Evolutionary conservation across 495 filamentous ascomycete species (phyloP), one percentile per base, ranked within the genome.

Genomic region (Aspergillus haitiensis): DNA sequence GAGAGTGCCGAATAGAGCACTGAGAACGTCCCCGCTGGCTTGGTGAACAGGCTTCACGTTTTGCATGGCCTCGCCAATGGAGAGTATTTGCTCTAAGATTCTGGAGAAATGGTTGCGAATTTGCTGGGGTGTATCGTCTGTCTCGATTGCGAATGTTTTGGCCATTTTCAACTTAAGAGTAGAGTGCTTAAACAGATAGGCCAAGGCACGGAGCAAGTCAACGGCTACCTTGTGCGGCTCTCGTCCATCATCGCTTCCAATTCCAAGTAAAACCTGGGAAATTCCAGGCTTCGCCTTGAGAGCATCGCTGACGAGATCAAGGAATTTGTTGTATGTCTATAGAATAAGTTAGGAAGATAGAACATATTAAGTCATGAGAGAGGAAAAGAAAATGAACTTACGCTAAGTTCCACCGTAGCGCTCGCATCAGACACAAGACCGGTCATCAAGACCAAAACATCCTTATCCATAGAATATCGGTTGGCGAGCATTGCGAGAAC

Each of bases 1-100:
- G 46, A 96, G 78, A 13, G 95, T 82, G 50, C 88, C 84, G 15
- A 98, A 80, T 6, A 94, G 76, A 33, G 86, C 82, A 33, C 88
- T 82, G 50, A 97, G 78, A 6, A 90, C 82, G 35, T 90, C 84
- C 34, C 81, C 83, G 64, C 86, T 87, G 40, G 83, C 79, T 64
- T 81, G 82, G 63, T 85, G 81, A 8, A 92, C 75, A 58, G 70
- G 72, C 70, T 84, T 87, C 69, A 82, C 85, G 44, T 65, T 75
- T 66, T 84, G 84, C 59, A 85, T 74, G 1, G 77, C 78, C 55
- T 87, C 82, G 12, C 84, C 82, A 39, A 93, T 75, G 6, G 75
- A 71, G 32, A 93, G 71, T 12, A 87, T 70, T 61, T 86, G 81
- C 64, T 90, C 87, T n/a, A 95, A 68, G 2, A 92, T 82, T 0